These are phyloP conservation scores for Nitzschia sp. DNA, from an alignment of 108 stramenopile species.

Conservation along the genomic window DNA sequence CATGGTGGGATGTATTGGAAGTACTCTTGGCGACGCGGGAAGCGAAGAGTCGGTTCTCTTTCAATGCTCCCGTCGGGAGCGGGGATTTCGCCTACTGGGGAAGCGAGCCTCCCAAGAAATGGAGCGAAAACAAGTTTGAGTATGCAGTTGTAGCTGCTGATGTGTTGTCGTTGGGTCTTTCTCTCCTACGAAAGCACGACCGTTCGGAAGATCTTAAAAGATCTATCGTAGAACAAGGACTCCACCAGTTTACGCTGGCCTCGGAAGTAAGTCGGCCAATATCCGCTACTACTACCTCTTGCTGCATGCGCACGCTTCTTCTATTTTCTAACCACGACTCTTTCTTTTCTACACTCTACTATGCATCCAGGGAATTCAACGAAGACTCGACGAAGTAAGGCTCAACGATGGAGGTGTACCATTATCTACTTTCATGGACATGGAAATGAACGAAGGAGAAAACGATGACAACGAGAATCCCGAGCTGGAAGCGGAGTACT, in stretches of 20 bases:
- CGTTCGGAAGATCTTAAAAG: constrained; percentile 8
- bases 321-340: constrained; percentile 4
- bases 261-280: constrained; percentile 15
- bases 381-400: not conserved
- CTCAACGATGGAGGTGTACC: not conserved
- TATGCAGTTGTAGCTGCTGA: constrained; percentile 33
- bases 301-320: too few species aligned
- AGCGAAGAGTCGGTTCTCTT: not conserved
- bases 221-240: constrained; percentile 14
- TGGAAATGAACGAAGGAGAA: not conserved
- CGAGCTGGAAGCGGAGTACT: constrained; percentile 30
- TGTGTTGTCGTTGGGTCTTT: constrained; percentile 14
- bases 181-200: constrained; percentile 20
- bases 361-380: not conserved
- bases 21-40: not conserved
- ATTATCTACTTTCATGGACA: not conserved
- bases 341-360: too few species aligned
- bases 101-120: constrained; percentile 1
- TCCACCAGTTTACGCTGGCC: constrained; percentile 18
- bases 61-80: constrained; percentile 19
- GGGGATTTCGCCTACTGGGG: constrained; percentile 14
- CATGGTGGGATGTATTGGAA: constrained; percentile 42
- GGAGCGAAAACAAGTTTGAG: constrained; percentile 34
- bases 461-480: not conserved
- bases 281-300: too few species aligned